phyloP scores from a whole-genome alignment of 495 filamentous ascomycete species.

The Penicillium ochrochloron region DNA sequence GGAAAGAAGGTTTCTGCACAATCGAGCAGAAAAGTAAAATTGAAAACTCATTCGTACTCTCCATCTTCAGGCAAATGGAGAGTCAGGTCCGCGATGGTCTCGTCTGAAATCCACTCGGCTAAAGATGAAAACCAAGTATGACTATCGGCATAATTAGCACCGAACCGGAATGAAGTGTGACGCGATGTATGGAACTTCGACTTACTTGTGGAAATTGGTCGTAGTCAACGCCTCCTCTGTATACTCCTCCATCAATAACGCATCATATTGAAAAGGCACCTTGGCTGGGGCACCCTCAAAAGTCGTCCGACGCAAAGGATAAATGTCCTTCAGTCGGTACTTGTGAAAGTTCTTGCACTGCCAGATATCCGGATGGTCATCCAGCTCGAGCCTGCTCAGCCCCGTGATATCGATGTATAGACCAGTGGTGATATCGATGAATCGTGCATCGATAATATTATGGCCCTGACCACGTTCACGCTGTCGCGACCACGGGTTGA shows the following conservation, averaged over 20 bases:
- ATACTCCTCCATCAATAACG: conserved; percentile 66
- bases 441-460: conserved; percentile 86
- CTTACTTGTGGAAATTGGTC: conserved; percentile 60
- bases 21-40: neutral
- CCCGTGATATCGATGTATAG: conserved; percentile 91
- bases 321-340: conserved; percentile 61
- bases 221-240: conserved; percentile 51
- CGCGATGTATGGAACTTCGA: conserved; percentile 2
- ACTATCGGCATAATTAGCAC: conserved; percentile 27
- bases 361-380: conserved; percentile 64
- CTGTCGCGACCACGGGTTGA: conserved; percentile 71
- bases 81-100: conserved; percentile 22
- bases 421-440: conserved; percentile 77
- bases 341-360: conserved; percentile 82
- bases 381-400: conserved; percentile 67
- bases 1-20: neutral
- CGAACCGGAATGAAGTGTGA: neutral
- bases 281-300: conserved; percentile 65
- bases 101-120: conserved; percentile 42
- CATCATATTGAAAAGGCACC: conserved; percentile 65
- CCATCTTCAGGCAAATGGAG: conserved; percentile 21
- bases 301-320: conserved; percentile 57
- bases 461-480: conserved; percentile 64
- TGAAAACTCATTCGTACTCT: conserved; percentile 34
- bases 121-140: conserved; percentile 40